Evolutionary conservation across 116 monocot genomes (phyloP).

Genomic region (Phalaenopsis hybrid): DNA sequence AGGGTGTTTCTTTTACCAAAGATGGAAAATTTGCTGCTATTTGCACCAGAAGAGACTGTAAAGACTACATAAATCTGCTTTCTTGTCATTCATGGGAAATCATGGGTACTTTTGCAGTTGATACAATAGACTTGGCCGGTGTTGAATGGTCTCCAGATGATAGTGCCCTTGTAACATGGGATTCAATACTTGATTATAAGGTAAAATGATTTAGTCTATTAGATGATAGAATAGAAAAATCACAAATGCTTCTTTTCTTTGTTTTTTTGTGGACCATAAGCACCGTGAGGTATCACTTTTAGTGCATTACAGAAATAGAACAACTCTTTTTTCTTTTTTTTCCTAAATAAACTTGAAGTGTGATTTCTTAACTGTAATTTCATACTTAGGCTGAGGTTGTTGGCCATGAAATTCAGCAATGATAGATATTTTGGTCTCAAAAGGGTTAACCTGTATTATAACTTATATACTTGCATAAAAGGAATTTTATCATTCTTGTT

Average conservation of each 20-base stretch:
- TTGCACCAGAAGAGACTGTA: slow-evolving; percentile 83
- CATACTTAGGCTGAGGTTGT: not conserved
- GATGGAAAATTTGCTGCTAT: slow-evolving; percentile 98
- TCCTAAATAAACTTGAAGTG: not conserved
- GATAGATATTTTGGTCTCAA: not conserved
- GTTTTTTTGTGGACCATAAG: slow-evolving; percentile 2
- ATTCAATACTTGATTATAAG: slow-evolving; percentile 95
- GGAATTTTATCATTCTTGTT: not conserved
- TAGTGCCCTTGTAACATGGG: slow-evolving; percentile 84
- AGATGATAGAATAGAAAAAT: not conserved
- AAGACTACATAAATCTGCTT: slow-evolving; percentile 86
- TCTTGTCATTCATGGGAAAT: slow-evolving; percentile 94
- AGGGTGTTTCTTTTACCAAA: slow-evolving; percentile 76
- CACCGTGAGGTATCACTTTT: not conserved
- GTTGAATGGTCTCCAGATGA: slow-evolving; percentile 99
- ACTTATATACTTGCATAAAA: not conserved
- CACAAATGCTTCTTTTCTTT: not conserved
- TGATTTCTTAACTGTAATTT: not conserved
- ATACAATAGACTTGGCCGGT: slow-evolving; percentile 79
- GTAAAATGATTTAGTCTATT: slow-evolving; percentile 22
- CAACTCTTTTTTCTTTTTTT: not conserved
- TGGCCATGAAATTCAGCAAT: not conserved
- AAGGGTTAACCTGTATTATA: not conserved
- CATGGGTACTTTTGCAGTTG: slow-evolving; percentile 89
- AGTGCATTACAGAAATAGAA: not conserved